Evolutionary conservation across 2,329 filamentous ascomycete genomes (phyloP).

Genomic region (Monilinia aucupariae): DNA sequence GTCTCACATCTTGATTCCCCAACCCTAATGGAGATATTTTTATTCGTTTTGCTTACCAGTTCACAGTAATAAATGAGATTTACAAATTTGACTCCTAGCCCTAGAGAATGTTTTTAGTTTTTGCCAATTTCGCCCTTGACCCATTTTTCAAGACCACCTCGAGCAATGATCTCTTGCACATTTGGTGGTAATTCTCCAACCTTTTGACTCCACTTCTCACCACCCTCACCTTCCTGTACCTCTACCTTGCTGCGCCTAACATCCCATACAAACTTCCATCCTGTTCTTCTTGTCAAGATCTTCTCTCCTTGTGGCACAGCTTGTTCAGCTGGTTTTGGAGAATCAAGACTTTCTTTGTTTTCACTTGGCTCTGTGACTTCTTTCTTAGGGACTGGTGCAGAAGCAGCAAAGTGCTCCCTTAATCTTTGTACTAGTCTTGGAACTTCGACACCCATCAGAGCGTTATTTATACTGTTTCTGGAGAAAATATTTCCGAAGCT

Average conservation of each 20-base stretch:
- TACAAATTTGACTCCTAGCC: neutral
- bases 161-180: conserved; percentile 78
- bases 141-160: conserved; percentile 77
- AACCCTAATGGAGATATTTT: neutral
- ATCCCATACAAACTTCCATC: conserved; percentile 82
- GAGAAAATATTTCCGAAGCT: conserved; percentile 82
- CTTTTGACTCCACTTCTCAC: conserved; percentile 66
- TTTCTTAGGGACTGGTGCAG: conserved; percentile 36
- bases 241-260: conserved; percentile 64
- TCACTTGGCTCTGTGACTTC: conserved; percentile 46
- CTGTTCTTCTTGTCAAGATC: conserved; percentile 64
- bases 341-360: conserved; percentile 47
- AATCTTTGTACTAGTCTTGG: conserved; percentile 61
- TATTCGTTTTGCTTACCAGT: neutral
- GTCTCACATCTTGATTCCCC: no score
- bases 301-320: conserved; percentile 42
- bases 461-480: conserved; percentile 75
- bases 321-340: conserved; percentile 41
- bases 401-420: conserved; percentile 50
- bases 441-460: conserved; percentile 65
- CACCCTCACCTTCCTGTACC: conserved; percentile 61
- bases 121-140: conserved; percentile 41
- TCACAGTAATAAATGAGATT: neutral
- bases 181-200: conserved; percentile 80
- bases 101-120: neutral